A percentile compares a stretch with the other conserved stretches of the same genome.
These are phyloP conservation scores for Thuidium tamariscinum DNA, from an alignment of 225 moss, liverwort and hornwort genomes.

Conservation along the genomic window DNA sequence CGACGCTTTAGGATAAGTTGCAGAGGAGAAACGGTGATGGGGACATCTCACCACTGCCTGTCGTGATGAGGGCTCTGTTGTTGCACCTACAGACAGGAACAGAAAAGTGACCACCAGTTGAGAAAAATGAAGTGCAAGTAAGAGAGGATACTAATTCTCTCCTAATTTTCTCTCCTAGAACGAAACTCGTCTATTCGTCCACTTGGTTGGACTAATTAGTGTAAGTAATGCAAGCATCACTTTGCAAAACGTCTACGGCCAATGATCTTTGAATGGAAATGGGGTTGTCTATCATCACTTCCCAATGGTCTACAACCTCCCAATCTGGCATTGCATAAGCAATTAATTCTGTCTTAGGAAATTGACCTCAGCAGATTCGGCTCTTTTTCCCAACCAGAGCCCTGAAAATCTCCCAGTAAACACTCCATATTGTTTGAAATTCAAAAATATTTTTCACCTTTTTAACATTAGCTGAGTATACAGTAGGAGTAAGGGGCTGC, in stretches of 20 bases:
- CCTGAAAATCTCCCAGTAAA: background rate
- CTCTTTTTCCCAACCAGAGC: background rate
- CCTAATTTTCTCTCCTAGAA: background rate
- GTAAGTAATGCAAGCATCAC: background rate
- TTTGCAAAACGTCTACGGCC: background rate
- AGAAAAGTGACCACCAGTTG: background rate
- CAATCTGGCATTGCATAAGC: background rate
- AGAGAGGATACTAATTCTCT: background rate
- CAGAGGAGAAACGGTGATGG: background rate
- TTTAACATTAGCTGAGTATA: background rate
- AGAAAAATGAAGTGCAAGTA: background rate
- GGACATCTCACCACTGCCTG: conserved; percentile 1
- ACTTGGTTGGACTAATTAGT: background rate
- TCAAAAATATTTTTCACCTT: background rate
- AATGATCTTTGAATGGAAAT: background rate
- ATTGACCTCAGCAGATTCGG: background rate
- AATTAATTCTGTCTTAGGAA: background rate
- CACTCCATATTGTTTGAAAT: too few species aligned
- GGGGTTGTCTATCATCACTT: too few species aligned
- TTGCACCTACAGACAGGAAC: background rate
- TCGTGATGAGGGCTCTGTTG: background rate
- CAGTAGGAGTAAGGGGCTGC: too few species aligned
- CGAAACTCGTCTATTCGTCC: background rate
- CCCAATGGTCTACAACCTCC: background rate
- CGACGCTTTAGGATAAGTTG: background rate